Conservation (phyloP, 495 filamentous ascomycete genomes). For the Daldinia caldariorum region DNA sequence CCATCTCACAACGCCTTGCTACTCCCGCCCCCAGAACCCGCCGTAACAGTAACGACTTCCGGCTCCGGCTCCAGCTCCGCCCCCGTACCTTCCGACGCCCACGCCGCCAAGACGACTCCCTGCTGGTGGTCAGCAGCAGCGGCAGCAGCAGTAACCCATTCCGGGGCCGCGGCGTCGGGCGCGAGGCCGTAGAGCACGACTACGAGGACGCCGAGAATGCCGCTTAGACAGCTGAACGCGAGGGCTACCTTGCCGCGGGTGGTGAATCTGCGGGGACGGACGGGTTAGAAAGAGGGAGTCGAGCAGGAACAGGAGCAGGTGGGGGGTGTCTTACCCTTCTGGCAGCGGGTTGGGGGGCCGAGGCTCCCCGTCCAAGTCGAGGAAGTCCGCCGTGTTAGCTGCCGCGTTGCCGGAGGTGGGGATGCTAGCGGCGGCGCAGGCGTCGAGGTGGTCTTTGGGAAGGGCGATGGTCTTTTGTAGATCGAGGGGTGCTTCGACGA, state of each 20-base stretch:
- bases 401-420: slow-evolving; percentile 77
- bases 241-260: slow-evolving; percentile 75
- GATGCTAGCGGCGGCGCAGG: slow-evolving; percentile 63
- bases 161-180: slow-evolving; percentile 26
- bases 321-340: slow-evolving; percentile 58
- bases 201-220: slow-evolving; percentile 74
- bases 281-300: not conserved
- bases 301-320: no score
- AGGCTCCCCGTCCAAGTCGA: slow-evolving; percentile 73
- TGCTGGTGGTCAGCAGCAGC: no score
- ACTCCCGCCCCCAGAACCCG: slow-evolving; percentile 20
- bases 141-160: slow-evolving; percentile 2
- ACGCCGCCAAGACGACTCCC: slow-evolving; percentile 1
- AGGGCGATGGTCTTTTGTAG: slow-evolving; percentile 70
- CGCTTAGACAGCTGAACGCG: slow-evolving; percentile 74
- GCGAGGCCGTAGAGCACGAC: slow-evolving; percentile 75
- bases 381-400: slow-evolving; percentile 68
- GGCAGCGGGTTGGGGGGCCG: slow-evolving; percentile 66
- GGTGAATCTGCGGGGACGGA: slow-evolving; percentile 64
- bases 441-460: slow-evolving; percentile 69
- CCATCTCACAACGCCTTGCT: slow-evolving; percentile 19
- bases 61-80: slow-evolving; percentile 32
- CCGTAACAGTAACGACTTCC: slow-evolving; percentile 22
- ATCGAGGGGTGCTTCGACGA: slow-evolving; percentile 68
- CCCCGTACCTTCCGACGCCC: slow-evolving; percentile 22